A percentile compares a stretch with the other conserved stretches of the same genome.
Evolutionary conservation across 108 stramenopile species (phyloP).

Genomic region (Cyclotella sp.): DNA sequence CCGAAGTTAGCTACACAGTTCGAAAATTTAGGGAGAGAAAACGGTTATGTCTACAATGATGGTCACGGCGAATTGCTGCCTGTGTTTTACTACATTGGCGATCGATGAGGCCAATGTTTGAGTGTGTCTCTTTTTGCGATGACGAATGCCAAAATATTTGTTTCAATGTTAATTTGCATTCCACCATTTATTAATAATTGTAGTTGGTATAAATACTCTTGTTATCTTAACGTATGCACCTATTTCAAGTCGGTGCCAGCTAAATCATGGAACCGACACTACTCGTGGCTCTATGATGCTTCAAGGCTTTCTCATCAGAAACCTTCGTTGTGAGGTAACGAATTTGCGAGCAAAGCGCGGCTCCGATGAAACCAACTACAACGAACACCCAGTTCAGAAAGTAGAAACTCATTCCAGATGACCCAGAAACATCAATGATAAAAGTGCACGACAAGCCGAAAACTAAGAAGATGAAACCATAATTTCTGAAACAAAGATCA

Average conservation of each 20-base stretch:
- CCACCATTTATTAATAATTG: too few species aligned
- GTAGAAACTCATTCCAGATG: slow-evolving; percentile 34
- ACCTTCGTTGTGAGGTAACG: slow-evolving; percentile 51
- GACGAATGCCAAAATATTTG: background rate
- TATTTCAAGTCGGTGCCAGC: background rate
- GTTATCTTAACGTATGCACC: too few species aligned
- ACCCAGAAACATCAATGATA: slow-evolving; percentile 36
- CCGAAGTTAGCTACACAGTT: slow-evolving; percentile 35
- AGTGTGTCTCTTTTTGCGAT: background rate
- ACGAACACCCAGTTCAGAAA: slow-evolving; percentile 45
- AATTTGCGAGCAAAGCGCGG: slow-evolving; percentile 45
- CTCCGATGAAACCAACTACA: slow-evolving; percentile 44
- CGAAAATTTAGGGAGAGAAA: slow-evolving; percentile 50
- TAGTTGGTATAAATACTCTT: too few species aligned
- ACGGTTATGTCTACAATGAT: slow-evolving; percentile 56
- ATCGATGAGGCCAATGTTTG: background rate
- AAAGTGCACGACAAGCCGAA: slow-evolving; percentile 47
- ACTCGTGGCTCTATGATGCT: slow-evolving; percentile 52
- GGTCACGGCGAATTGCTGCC: slow-evolving; percentile 45
- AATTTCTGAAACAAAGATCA: slow-evolving; percentile 8
- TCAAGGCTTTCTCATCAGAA: slow-evolving; percentile 49
- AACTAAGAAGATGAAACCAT: slow-evolving; percentile 49
- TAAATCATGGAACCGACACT: slow-evolving; percentile 54
- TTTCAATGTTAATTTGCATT: background rate
- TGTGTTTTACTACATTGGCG: slow-evolving; percentile 48